Evolutionary conservation across 1,284 basidiomycete species (phyloP), one percentile per base, ranked within the genome.

Genomic region (Pseudozyma tsukubaensis): DNA sequence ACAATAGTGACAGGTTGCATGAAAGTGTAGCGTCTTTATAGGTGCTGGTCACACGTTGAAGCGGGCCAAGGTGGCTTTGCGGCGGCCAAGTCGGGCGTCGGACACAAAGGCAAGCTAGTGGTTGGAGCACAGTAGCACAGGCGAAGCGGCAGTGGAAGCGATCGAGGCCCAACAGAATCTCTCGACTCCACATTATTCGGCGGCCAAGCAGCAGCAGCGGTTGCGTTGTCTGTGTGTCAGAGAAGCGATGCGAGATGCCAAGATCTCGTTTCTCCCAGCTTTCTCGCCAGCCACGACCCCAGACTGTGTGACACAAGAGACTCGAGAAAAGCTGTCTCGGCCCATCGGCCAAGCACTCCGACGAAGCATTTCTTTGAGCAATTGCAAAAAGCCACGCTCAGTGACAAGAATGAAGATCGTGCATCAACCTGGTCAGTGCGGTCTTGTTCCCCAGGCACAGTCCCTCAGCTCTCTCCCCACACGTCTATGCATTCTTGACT

Each of bases 281-380:
- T 14, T 8, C 43, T 21, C 43, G 24, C 19, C 18, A 8, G 7
- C 12, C 40, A 10, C 43, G 36, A 47, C 18, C 19, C 37, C n/a
- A n/a, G n/a, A n/a, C n/a, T n/a, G n/a, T n/a, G n/a, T n/a, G n/a
- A n/a, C n/a, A n/a, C n/a, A n/a, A n/a, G n/a, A n/a, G n/a, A n/a
- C n/a, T n/a, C n/a, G n/a, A 40, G 50, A n/a, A 16, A 21, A 19
- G 36, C 35, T 34, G 40, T 54, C 59, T 68, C 65, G 65, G 65
- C 59, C 59, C 65, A 62, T 68, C 59, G 65, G 65, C n/a, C 65
- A 47, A 39, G n/a, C 40, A 9, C 34, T 55, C 65, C 59, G 65
- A 59, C 53, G 21, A 9, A 16, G 24, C 47, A 29, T 34, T 9
- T 3, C n/a, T 29, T 16, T 16, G 35, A 21, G n/a, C 11, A 39